Percentiles rank a stretch among this genome's conserved stretches.
Conservation (phyloP, 2,329 filamentous ascomycete species). For the Thelonectria blattea region DNA sequence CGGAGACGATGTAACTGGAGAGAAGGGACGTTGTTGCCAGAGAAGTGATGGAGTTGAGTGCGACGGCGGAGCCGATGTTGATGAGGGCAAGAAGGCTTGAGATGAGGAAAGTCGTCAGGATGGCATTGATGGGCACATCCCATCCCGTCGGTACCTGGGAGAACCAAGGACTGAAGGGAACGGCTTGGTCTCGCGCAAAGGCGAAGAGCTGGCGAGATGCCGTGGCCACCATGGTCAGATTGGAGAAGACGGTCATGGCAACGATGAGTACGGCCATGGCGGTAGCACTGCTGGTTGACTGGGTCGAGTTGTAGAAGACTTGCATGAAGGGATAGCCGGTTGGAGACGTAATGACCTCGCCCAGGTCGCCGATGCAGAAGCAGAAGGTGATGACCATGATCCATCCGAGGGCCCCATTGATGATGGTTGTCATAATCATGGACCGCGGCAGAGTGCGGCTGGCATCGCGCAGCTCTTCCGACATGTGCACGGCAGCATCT, state of each 20-base stretch:
- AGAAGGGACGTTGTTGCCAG: conserved; percentile 27
- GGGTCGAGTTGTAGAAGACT: conserved; percentile 31
- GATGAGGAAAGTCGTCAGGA: conserved; percentile 27
- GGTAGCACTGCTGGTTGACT: conserved; percentile 26
- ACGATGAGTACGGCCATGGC: conserved; percentile 29
- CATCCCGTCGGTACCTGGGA: conserved; percentile 24
- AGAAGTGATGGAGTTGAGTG: conserved; percentile 28
- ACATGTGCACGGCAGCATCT: conserved; percentile 35
- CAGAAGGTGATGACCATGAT: conserved; percentile 34
- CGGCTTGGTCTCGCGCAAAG: conserved; percentile 30
- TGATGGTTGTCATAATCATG: conserved; percentile 30
- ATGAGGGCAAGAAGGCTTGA: conserved; percentile 29
- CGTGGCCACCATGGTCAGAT: conserved; percentile 32
- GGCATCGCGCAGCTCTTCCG: conserved; percentile 29
- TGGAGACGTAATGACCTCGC: conserved; percentile 24
- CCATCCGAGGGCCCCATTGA: conserved; percentile 33
- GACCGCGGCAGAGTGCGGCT: conserved; percentile 26
- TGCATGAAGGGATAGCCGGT: conserved; percentile 35
- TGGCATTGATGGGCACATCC: conserved; percentile 31
- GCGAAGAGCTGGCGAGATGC: conserved; percentile 32
- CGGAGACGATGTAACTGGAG: conserved; percentile 33
- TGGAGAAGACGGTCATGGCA: conserved; percentile 33
- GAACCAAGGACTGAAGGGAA: conserved; percentile 33
- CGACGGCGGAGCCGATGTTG: conserved; percentile 33
- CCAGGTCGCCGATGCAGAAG: conserved; percentile 32